Evolutionary conservation across 768 basidiomycete species (phyloP).

Genomic region (Kwoniella mangroviensis): DNA sequence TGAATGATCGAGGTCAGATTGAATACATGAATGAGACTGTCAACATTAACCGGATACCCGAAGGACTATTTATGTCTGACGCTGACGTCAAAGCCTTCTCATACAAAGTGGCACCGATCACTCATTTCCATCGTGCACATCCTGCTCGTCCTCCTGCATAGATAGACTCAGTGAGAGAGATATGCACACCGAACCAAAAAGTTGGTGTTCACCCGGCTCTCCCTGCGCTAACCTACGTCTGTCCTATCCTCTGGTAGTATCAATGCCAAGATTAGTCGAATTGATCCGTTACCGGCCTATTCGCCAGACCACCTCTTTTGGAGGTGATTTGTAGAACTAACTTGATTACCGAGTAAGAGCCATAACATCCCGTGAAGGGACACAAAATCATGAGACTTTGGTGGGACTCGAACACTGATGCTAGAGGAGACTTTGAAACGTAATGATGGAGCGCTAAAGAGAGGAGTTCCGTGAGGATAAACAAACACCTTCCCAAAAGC

Average conservation of each 20-base stretch:
- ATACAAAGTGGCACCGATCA: neutral
- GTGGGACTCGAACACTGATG: slow-evolving; percentile 54
- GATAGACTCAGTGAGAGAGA: neutral
- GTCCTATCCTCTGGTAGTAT: slow-evolving; percentile 51
- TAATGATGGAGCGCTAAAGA: slow-evolving; percentile 50
- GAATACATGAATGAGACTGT: neutral
- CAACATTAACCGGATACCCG: neutral
- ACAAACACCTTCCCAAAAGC: slow-evolving; percentile 52
- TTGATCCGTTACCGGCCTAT: slow-evolving; percentile 56
- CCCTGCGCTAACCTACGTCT: slow-evolving; percentile 48
- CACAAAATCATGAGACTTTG: slow-evolving; percentile 42
- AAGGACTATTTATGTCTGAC: neutral
- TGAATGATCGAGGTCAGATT: too few relatives aligned
- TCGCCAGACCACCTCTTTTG: slow-evolving; percentile 24
- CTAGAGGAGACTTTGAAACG: slow-evolving; percentile 49
- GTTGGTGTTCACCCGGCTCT: slow-evolving; percentile 53
- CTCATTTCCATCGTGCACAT: neutral
- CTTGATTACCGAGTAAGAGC: slow-evolving; percentile 49
- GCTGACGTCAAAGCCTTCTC: neutral
- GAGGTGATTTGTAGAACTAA: slow-evolving; percentile 32
- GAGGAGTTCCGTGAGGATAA: slow-evolving; percentile 47
- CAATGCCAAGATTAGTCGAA: slow-evolving; percentile 50
- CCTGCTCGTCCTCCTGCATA: neutral
- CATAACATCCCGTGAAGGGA: slow-evolving; percentile 14
- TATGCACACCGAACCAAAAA: slow-evolving; percentile 33